These are phyloP conservation scores for Ganoderma lucidum DNA, from an alignment of 1,284 basidiomycete genomes.

Conservation along the genomic window DNA sequence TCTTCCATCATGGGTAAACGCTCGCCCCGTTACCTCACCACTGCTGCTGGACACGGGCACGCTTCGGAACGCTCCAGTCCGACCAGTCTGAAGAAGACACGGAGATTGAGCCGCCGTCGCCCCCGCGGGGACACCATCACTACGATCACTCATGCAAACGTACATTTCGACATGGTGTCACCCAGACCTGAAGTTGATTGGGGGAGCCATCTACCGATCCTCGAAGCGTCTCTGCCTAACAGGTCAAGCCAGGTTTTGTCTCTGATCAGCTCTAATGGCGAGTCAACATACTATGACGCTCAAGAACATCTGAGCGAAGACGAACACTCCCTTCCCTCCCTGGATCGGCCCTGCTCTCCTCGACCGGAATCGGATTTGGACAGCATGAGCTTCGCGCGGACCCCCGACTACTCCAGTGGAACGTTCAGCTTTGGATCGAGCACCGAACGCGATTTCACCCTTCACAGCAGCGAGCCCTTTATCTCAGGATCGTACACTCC, in stretches of 20 bases:
- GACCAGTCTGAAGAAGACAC: slow-evolving; percentile 10
- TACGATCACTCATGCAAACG: slow-evolving; percentile 30
- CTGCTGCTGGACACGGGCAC: neutral
- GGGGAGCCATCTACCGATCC: neutral
- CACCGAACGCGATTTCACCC: slow-evolving; percentile 17
- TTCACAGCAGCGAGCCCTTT: slow-evolving; percentile 19
- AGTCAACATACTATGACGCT: slow-evolving; percentile 25
- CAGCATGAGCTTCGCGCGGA: slow-evolving; percentile 43
- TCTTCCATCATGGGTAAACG: slow-evolving; percentile 40
- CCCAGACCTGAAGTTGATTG: slow-evolving; percentile 15
- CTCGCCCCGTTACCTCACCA: slow-evolving; percentile 11
- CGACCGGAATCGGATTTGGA: slow-evolving; percentile 38
- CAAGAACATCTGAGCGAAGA: slow-evolving; percentile 28
- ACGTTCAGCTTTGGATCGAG: slow-evolving; percentile 29
- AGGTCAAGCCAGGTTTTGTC: slow-evolving; percentile 18
- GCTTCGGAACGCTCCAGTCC: slow-evolving; percentile 7
- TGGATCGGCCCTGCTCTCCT: slow-evolving; percentile 30
- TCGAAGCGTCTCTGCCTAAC: neutral
- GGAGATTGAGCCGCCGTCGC: slow-evolving; percentile 13
- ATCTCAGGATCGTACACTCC: slow-evolving; percentile 19
- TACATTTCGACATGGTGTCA: slow-evolving; percentile 32
- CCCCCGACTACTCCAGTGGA: slow-evolving; percentile 29
- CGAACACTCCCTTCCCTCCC: slow-evolving; percentile 7
- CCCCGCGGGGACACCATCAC: slow-evolving; percentile 27
- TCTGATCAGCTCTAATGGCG: slow-evolving; percentile 17